Evolutionary conservation across 805 yeast genomes (phyloP), one percentile per base, ranked within the genome.

Genomic region (Myxozyma sirexii): DNA sequence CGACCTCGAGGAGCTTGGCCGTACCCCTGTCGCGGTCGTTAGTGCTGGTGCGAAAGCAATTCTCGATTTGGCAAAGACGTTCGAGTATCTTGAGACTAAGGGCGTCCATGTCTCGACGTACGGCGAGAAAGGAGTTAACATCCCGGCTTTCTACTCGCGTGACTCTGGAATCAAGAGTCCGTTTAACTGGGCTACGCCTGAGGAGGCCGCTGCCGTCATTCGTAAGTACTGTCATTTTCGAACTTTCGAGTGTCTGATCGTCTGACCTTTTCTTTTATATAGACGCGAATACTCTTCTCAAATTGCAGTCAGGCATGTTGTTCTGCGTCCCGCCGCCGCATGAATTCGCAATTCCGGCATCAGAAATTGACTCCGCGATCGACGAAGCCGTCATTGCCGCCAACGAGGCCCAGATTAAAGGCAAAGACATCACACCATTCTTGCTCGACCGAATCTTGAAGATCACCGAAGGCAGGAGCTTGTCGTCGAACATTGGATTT

Each of bases 11-110:
- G 97, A 90, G 70, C 77, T 91, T 55, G 86, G 91, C 1, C 79
- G 84, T 57, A 91, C 96, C 0, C 89, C 92, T 0, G 90, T 90
- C 1, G 84, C 90, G 0, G 97, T 90, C n/a, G 92, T 90, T 8
- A 90, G 97, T 71, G 85, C 96, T 6, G 97, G 97, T 0, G 96
- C 97, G 1, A 90, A 90, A 71, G 84, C 91, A 39, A 90, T 90
- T 54, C 75, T 90, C 57, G 97, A 90, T 68, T 86, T 91, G 56
- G 84, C 80, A 8, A 79, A 87, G 63, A 91, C 97, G 0, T 78
- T 90, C 80, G 97, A 90, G 71, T 89, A 86, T 69, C 76, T 90
- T 54, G 97, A 90, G 72, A 90, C 97, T 0, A 91, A 90, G 73
- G 97, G 97, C 13, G 96, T 90, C 0, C 87, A 86, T 67, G 96